These are phyloP conservation scores for Acanthochlamys bracteata DNA, from an alignment of 106 monocot genomes.

Conservation along the genomic window DNA sequence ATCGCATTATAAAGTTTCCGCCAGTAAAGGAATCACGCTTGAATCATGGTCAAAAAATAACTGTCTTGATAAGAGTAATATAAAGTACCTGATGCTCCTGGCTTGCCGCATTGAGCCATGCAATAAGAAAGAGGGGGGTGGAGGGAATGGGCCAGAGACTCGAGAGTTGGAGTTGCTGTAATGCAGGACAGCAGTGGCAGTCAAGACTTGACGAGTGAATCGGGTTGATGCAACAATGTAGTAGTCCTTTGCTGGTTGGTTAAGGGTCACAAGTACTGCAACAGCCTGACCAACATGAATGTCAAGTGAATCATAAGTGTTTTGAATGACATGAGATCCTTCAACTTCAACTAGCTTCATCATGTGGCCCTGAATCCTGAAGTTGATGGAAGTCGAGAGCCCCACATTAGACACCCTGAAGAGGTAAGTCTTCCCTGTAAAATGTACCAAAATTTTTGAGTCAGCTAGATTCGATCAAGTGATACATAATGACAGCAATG, in stretches of 20 bases:
- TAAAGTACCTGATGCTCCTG: slow-evolving; percentile 47
- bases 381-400: slow-evolving; percentile 60
- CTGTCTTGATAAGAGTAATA: background rate
- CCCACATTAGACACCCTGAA: slow-evolving; percentile 87
- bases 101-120: slow-evolving; percentile 76
- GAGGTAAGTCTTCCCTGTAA: slow-evolving; percentile 73
- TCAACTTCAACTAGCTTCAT: slow-evolving; percentile 75
- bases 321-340: slow-evolving; percentile 74
- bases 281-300: slow-evolving; percentile 76
- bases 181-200: slow-evolving; percentile 46
- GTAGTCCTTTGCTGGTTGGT: slow-evolving; percentile 66
- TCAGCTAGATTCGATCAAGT: too few relatives aligned
- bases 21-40: too few relatives aligned
- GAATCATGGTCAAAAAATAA: too few relatives aligned
- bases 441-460: too few relatives aligned
- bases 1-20: background rate
- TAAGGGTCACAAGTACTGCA: slow-evolving; percentile 58
- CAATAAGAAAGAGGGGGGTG: slow-evolving; percentile 14
- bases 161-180: slow-evolving; percentile 53
- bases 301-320: slow-evolving; percentile 71
- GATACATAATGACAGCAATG: too few relatives aligned
- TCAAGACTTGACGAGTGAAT: slow-evolving; percentile 29
- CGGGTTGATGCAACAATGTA: slow-evolving; percentile 68
- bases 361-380: slow-evolving; percentile 75
- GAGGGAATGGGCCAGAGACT: slow-evolving; percentile 48